These are phyloP conservation scores for Pichia gijzeniarum DNA, from an alignment of 805 yeast genomes.

Conservation along the genomic window DNA sequence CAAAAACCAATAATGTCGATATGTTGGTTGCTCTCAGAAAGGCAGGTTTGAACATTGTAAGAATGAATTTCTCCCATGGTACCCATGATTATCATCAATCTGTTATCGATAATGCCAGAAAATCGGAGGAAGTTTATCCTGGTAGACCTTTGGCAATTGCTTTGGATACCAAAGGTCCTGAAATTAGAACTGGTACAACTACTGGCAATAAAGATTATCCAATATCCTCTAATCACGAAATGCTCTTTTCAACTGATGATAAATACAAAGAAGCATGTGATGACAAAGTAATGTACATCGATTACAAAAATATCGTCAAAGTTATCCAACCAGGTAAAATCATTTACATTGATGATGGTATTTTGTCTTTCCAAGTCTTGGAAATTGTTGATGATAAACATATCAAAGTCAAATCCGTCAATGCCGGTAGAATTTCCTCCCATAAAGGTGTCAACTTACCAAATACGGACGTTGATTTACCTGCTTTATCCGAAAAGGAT, in stretches of 20 bases:
- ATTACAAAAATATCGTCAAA: constrained; percentile 94
- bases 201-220: constrained; percentile 72
- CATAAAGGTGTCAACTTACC: constrained; percentile 99
- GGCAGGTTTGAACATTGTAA: constrained; percentile 95
- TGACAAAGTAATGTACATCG: constrained; percentile 80
- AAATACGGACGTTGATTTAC: constrained; percentile 97
- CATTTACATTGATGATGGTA: constrained; percentile 97
- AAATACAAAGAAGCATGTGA: constrained; percentile 64
- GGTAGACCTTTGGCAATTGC: constrained; percentile 99
- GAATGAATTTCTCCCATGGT: constrained; percentile 99
- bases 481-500: constrained; percentile 97
- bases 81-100: constrained; percentile 96
- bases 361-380: constrained; percentile 85
- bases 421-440: constrained; percentile 92
- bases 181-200: constrained; percentile 98
- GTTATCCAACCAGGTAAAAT: constrained; percentile 83
- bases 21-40: constrained; percentile 80
- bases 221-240: constrained; percentile 77
- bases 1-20: constrained; percentile 90
- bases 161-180: constrained; percentile 98
- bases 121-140: constrained; percentile 81
- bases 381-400: constrained; percentile 76
- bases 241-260: constrained; percentile 90
- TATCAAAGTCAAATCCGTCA: constrained; percentile 81
- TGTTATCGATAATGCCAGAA: constrained; percentile 93